Percentiles rank a stretch among this genome's conserved stretches.
Evolutionary conservation across 2,329 filamentous ascomycete species (phyloP).

Genomic region (Macrophomina phaseolina): DNA sequence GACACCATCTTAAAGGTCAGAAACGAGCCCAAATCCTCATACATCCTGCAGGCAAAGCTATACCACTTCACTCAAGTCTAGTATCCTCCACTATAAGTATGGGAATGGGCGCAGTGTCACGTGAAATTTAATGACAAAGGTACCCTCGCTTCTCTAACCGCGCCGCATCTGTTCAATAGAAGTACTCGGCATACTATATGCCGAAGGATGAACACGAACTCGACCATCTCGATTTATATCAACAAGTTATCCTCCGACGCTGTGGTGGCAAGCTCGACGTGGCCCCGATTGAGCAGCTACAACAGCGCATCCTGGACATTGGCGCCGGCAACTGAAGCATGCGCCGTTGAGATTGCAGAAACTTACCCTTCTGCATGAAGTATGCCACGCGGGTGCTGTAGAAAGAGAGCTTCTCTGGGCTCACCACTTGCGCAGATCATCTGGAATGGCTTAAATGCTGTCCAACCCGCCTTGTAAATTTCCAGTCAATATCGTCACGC

Average conservation of each 20-base stretch:
- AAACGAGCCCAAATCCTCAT: accelerated
- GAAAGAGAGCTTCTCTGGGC: neutral
- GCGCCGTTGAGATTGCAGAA: slow-evolving; percentile 12
- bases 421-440: slow-evolving; percentile 34
- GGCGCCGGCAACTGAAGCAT: slow-evolving; percentile 8
- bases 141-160: neutral
- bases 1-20: neutral
- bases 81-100: slow-evolving; percentile 37
- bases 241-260: slow-evolving; percentile 2
- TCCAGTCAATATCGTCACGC: neutral
- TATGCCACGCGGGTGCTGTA: neutral
- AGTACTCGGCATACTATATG: slow-evolving; percentile 29
- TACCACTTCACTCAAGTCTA: slow-evolving; percentile 43
- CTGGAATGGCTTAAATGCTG: slow-evolving; percentile 1
- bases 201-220: slow-evolving; percentile 19
- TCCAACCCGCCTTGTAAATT: slow-evolving; percentile 22
- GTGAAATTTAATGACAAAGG: slow-evolving; percentile 29
- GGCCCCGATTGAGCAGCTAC: slow-evolving; percentile 27
- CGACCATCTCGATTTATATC: slow-evolving; percentile 14
- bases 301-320: slow-evolving; percentile 28
- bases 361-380: neutral
- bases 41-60: slow-evolving; percentile 12
- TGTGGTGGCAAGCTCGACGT: slow-evolving; percentile 20
- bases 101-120: slow-evolving; percentile 27
- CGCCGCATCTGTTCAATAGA: neutral